Evolutionary conservation across 768 basidiomycete genomes (phyloP), one percentile per base, ranked within the genome.

Genomic region (Kwoniella mangroviensis): DNA sequence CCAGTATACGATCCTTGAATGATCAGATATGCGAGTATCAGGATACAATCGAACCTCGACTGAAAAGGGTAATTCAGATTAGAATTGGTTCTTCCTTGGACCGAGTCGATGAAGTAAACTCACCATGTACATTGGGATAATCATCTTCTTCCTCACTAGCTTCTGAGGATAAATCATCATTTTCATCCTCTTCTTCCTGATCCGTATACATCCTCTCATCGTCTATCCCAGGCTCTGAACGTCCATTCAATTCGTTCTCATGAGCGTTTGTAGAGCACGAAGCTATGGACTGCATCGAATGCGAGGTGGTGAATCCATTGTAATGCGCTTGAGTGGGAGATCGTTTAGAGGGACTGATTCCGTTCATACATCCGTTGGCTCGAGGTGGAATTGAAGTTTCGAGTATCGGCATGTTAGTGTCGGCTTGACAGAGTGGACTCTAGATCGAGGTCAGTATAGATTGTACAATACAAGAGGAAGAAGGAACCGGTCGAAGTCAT

Each of bases 61-160:
- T 68, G 34, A 34, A 4, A 4, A 34, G 34, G 4, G 34, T 34
- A 2, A 7, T 0, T 34, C 34, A 34, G 6, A 7, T 34, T 0
- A 34, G 34, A 4, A 34, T 34, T 34, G 34, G 28, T 34, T 7
- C 34, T 34, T 34, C 9, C 34, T 34, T 34, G 34, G 4, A 34
- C 34, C 34, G 34, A 34, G 34, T 34, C 4, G 34, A 1, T 34
- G 6, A 7, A 34, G 3, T 34, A 4, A 4, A 7, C 34, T 34
- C 19, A 69, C 68, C 56, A 43, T 70, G 69, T 7, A 65, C 57
- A 15, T 60, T 63, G 5, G 52, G 51, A n/a, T 26, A 60, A 9
- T 56, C 34, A 11, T 65, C 63, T 19, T 34, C 61, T 4, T 55
- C 68, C 12, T 57, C 68, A 15, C 65, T 57, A 3, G 13, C 24